Evolutionary conservation across 2,329 filamentous ascomycete genomes (phyloP), one percentile per base, ranked within the genome.

Genomic region (Ophiostoma australiae): DNA sequence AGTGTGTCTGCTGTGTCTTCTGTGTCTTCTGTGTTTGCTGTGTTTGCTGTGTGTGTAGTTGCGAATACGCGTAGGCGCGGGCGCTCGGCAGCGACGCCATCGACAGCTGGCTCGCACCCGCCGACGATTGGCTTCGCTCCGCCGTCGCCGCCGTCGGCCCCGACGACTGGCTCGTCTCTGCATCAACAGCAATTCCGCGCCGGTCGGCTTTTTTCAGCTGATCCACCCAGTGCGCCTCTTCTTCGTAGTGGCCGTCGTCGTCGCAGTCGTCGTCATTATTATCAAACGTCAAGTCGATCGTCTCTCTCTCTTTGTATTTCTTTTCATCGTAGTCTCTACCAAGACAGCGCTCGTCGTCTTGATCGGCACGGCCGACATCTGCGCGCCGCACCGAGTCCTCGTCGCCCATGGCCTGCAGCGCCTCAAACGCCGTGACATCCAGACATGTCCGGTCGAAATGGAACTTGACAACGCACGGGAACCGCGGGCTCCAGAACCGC

Each of bases 401-500:
- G 39, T 82, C 78, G 0, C 91, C 92, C 76, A 76, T 82, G 6
- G 83, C 77, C 74, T 94, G 90, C 3, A 97, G 81, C 70, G 93
- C 89, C 0, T 84, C 79, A 73, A 94, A 92, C 0, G 88, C 87
- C 23, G 92, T 81, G 0, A 88, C 85, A 72, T 96, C 91, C 31
- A 84, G 81, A 77, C 87, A 91, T 2, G 86, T 86, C 33, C 93
- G 85, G 77, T 97, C 93, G 72, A 85, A 86, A 75, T 97, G 92
- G 11, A 96, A 83, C 76, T 94, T 96, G 71, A 87, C 84, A 3
- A 94, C 87, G 2, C 86, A 83, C 1, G 93, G 91, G 76, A 97
- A 96, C 1, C 93, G 86, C 69, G 93, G 86, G 72, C 89, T 89
- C 82, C 88, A 93, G 76, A 91, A 93, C 0, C 84, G 84, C 17